A percentile compares a stretch with the other conserved stretches of the same genome.
These are phyloP conservation scores for Hyaloscypha finlandica DNA, from an alignment of 495 filamentous ascomycete species.

Conservation along the genomic window DNA sequence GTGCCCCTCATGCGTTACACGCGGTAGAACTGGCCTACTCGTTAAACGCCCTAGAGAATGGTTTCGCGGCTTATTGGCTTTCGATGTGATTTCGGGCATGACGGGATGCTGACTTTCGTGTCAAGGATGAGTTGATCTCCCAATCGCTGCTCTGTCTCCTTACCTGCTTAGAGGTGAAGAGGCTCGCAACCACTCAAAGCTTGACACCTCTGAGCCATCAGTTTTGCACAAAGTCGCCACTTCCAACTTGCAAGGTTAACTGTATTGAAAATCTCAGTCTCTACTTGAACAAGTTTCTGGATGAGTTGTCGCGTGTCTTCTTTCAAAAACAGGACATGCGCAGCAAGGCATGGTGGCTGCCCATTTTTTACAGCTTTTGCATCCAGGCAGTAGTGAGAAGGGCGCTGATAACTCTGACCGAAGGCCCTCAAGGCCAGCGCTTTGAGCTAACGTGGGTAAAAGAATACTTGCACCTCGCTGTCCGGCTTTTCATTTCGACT, in stretches of 20 bases:
- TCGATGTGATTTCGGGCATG: too few species aligned
- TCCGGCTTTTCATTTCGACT: not conserved
- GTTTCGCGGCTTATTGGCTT: too few species aligned
- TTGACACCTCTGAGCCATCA: too few species aligned
- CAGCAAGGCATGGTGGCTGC: constrained; percentile 38
- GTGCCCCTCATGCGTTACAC: too few species aligned
- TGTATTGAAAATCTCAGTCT: constrained; percentile 34
- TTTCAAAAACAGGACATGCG: constrained; percentile 44
- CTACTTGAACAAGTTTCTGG: constrained; percentile 30
- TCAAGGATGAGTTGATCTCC: constrained; percentile 37
- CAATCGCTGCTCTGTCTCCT: constrained; percentile 37
- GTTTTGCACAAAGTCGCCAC: constrained; percentile 29
- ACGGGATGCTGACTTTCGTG: too few species aligned
- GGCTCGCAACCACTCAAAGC: not conserved
- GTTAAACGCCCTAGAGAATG: too few species aligned
- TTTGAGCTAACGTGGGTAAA: not conserved
- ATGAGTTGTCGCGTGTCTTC: constrained; percentile 40
- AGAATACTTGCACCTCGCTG: not conserved
- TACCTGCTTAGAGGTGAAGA: constrained; percentile 35
- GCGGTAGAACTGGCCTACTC: too few species aligned
- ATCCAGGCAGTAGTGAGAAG: constrained; percentile 40
- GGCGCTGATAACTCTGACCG: constrained; percentile 21
- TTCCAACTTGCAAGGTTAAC: constrained; percentile 31
- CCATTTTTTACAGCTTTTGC: constrained; percentile 40
- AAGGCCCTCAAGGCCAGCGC: not conserved